Conservation (phyloP, 2,329 filamentous ascomycete species). For the Diaporthe velutina region DNA sequence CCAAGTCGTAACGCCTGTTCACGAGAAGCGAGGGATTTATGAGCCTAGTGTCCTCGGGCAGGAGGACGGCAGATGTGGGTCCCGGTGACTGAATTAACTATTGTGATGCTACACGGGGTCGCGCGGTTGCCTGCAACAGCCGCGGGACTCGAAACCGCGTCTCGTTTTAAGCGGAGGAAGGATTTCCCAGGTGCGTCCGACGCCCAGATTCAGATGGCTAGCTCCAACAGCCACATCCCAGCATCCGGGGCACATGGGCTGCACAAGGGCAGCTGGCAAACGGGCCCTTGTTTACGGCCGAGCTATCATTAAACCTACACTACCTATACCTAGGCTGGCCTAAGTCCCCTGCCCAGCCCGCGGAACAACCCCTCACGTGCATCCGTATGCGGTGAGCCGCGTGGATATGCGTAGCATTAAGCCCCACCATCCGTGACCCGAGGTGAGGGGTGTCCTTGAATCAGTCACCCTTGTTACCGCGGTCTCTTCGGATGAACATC, state of each 20-base stretch:
- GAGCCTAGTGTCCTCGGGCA: neutral
- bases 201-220: constrained; percentile 6
- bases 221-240: neutral
- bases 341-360: neutral
- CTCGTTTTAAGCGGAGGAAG: constrained; percentile 23
- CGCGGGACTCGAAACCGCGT: constrained; percentile 27
- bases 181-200: constrained; percentile 24
- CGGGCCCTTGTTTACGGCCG: constrained; percentile 5
- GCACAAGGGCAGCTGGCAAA: neutral
- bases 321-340: too few relatives aligned
- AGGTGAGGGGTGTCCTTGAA: constrained; percentile 17
- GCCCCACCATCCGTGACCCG: constrained; percentile 18
- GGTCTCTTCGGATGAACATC: constrained; percentile 15
- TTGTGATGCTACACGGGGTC: constrained; percentile 19
- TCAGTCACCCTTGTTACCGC: neutral
- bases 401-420: constrained; percentile 2
- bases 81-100: neutral
- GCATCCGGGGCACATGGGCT: neutral
- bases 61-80: constrained; percentile 25
- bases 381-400: neutral
- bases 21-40: constrained; percentile 16
- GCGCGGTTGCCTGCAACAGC: constrained; percentile 18
- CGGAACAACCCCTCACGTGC: constrained; percentile 4
- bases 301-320: constrained; percentile 3
- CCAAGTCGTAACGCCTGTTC: fast-evolving